A percentile compares a stretch with the other conserved stretches of the same genome.
These are phyloP conservation scores for Cercospora berteroae DNA, from an alignment of 2,329 filamentous ascomycete genomes.

Conservation along the genomic window DNA sequence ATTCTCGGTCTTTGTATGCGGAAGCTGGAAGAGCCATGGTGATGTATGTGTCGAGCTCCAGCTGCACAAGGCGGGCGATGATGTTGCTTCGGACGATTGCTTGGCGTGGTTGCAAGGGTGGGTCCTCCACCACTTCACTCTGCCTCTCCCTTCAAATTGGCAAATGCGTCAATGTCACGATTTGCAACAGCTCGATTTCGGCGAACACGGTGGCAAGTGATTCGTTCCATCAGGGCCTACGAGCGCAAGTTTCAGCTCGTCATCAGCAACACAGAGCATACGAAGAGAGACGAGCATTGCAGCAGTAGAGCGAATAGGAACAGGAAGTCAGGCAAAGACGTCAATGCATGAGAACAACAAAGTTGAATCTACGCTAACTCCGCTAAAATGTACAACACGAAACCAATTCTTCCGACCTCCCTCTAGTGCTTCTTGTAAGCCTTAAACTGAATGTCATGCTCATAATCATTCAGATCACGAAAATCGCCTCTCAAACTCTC, in stretches of 20 bases:
- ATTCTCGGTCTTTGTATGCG: constrained; percentile 78
- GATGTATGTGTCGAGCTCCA: neutral
- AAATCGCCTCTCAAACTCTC: constrained; percentile 34
- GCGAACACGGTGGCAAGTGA: too few relatives aligned
- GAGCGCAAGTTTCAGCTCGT: neutral
- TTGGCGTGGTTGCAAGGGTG: neutral
- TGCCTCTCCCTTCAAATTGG: neutral
- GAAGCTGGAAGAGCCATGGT: constrained; percentile 60
- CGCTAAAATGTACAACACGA: constrained; percentile 3
- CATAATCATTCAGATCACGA: constrained; percentile 35
- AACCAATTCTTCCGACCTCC: neutral
- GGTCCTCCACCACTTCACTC: neutral
- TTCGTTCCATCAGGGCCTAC: neutral
- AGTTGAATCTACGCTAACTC: neutral
- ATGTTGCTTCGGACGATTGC: constrained; percentile 1
- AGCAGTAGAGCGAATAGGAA: neutral
- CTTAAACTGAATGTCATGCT: constrained; percentile 29
- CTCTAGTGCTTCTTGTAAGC: constrained; percentile 21
- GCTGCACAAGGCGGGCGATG: neutral
- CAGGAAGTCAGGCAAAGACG: neutral
- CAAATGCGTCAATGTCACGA: neutral
- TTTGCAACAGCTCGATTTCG: neutral
- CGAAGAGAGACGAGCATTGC: neutral
- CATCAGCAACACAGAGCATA: neutral
- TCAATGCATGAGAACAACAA: neutral